Percentiles rank a stretch among this genome's conserved stretches.
These are phyloP conservation scores for Neoconidiobolus thromboides DNA, from an alignment of 371 early-diverging fungal species.

Conservation along the genomic window DNA sequence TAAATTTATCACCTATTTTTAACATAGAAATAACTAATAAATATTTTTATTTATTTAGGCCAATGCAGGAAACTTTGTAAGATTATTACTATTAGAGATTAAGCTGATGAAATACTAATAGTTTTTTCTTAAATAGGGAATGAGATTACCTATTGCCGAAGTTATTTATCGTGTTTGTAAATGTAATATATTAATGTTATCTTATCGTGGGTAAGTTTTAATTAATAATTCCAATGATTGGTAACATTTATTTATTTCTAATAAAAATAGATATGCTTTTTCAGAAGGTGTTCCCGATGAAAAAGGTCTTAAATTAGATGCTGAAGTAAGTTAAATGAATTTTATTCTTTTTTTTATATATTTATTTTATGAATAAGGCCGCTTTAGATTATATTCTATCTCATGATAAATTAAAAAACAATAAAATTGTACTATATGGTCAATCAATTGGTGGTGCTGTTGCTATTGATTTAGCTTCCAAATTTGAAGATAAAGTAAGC, in stretches of 20 bases:
- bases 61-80: conserved; percentile 89
- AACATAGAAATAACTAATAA: no score
- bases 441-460: conserved; percentile 97
- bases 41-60: conserved; percentile 23
- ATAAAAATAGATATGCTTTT: conserved; percentile 48
- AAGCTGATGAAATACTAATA: no score
- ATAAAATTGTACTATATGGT: conserved; percentile 71
- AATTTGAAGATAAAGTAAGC: conserved; percentile 38
- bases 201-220: conserved; percentile 66
- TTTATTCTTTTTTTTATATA: not conserved
- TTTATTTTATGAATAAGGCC: conserved; percentile 20
- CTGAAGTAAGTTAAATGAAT: conserved; percentile 33
- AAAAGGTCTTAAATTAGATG: conserved; percentile 68
- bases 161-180: conserved; percentile 33
- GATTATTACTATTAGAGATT: not conserved
- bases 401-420: conserved; percentile 46
- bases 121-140: conserved; percentile 30
- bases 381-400: conserved; percentile 57
- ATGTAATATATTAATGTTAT: conserved; percentile 82
- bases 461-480: conserved; percentile 64
- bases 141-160: conserved; percentile 70
- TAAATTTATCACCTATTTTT: conserved; percentile 11
- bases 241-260: not conserved
- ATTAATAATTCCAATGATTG: not conserved
- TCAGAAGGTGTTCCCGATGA: conserved; percentile 75